Evolutionary conservation across 73 alveolate species (phyloP), one percentile per base, ranked within the genome.

Genomic region (Halteria grandinella): DNA sequence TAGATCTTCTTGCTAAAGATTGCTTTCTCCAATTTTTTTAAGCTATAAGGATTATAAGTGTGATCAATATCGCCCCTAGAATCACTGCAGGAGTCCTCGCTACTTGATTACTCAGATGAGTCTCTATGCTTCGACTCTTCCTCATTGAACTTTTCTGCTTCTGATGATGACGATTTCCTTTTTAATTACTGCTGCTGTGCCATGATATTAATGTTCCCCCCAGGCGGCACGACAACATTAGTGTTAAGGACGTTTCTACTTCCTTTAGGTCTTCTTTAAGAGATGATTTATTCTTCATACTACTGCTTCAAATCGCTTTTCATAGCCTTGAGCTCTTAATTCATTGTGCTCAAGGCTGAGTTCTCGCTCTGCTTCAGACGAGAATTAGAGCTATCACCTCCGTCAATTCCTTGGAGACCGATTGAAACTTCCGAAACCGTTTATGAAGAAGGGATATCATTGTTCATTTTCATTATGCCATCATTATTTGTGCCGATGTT

Each of bases 31-130:
- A 66, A 36, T 24, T 66, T 66, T 53, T 66, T 66, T 23, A 66
- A 66, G 29, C 66, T 66, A 45, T 44, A 66, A 23, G 80, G 80
- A 47, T 66, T 66, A 45, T 66, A 66, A 1, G 80, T 66, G 47
- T 66, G 80, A 44, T 66, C 80, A 41, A 66, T 57, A 45, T 57
- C 80, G 2, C 41, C 41, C 7, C 47, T 66, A 41, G 43, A 52
- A 44, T 66, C 80, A 58, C 29, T 10, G 24, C 78, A 40, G 18
- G 20, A 17, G 27, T 43, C 44, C n/a, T 24, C 44, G 4, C 21
- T 24, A 24, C 66, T 47, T 66, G 11, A n/a, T n/a, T n/a, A n/a
- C n/a, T n/a, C n/a, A n/a, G n/a, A n/a, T n/a, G n/a, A n/a, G n/a
- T n/a, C n/a, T n/a, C n/a, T n/a, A n/a, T n/a, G n/a, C n/a, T n/a